Percentiles rank a stretch among this genome's conserved stretches.
phyloP scores from a whole-genome alignment of 805 yeast genomes.

The Priceomyces carsonii region DNA sequence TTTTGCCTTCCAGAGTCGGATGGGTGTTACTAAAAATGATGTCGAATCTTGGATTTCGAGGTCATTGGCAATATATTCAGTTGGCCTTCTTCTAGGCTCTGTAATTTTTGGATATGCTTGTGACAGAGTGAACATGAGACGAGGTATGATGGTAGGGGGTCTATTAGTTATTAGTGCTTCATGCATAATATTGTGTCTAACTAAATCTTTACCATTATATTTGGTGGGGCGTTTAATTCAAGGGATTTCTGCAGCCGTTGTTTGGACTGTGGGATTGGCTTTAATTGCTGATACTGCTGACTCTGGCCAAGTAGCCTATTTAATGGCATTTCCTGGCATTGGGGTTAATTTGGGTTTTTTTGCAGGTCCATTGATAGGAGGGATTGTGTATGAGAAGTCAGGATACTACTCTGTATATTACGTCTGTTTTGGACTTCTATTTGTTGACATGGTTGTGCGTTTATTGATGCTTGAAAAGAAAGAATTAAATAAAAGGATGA shows the following conservation, averaged over 20 bases:
- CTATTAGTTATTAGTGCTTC: not conserved
- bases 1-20: conserved; percentile 1
- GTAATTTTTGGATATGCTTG: not conserved
- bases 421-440: not conserved
- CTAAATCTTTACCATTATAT: not conserved
- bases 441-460: not conserved
- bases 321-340: not conserved
- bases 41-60: conserved; percentile 1
- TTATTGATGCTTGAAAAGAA: conserved; percentile 1
- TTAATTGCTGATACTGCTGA: not conserved
- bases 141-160: not conserved
- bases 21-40: not conserved
- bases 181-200: not conserved
- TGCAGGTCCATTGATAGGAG: conserved; percentile 1
- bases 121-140: not conserved
- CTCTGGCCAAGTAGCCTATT: not conserved
- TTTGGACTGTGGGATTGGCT: conserved; percentile 1
- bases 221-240: not conserved
- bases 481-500: not conserved
- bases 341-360: not conserved
- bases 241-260: conserved; percentile 1
- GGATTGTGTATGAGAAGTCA: not conserved
- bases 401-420: not conserved
- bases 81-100: not conserved
- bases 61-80: not conserved